phyloP scores from a whole-genome alignment of 805 yeast species.

The Nakazawaea molendinolei region DNA sequence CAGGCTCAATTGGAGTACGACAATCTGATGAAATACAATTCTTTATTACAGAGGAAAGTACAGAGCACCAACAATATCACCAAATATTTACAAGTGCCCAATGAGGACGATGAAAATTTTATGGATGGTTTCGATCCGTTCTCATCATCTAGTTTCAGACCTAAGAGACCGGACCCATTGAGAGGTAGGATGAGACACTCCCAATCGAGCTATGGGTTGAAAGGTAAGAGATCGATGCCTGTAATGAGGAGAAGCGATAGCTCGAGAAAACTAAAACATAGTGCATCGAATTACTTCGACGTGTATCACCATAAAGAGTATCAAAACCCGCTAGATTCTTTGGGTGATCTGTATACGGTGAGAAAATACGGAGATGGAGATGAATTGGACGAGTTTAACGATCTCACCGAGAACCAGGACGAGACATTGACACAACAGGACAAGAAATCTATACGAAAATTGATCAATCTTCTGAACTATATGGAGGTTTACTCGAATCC shows the following conservation, averaged over 20 bases:
- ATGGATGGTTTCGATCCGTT: slow-evolving; percentile 10
- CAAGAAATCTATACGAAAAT: slow-evolving; percentile 12
- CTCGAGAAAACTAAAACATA: slow-evolving; percentile 5
- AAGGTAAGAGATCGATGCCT: slow-evolving; percentile 9
- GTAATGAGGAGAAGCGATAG: neutral
- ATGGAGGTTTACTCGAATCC: slow-evolving; percentile 11
- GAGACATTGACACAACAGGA: slow-evolving; percentile 11
- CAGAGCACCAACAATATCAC: slow-evolving; percentile 5
- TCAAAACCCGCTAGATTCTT: neutral
- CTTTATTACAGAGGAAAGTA: slow-evolving; percentile 5
- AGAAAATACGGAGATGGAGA: slow-evolving; percentile 16
- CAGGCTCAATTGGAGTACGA: slow-evolving; percentile 12
- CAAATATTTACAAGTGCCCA: neutral
- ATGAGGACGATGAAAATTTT: slow-evolving; percentile 10
- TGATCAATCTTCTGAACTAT: slow-evolving; percentile 13
- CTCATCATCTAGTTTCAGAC: neutral
- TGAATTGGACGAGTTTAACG: slow-evolving; percentile 21
- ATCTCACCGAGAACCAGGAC: slow-evolving; percentile 15
- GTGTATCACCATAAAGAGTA: neutral
- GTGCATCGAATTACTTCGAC: slow-evolving; percentile 10
- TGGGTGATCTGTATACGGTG: slow-evolving; percentile 3
- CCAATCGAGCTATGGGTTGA: slow-evolving; percentile 2
- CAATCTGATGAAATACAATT: slow-evolving; percentile 9
- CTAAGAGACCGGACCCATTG: slow-evolving; percentile 3
- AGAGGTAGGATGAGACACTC: slow-evolving; percentile 1